Percentiles rank a stretch among this genome's conserved stretches.
Evolutionary conservation across 345 rosid genomes (phyloP).

Genomic region (Salix purpurea): DNA sequence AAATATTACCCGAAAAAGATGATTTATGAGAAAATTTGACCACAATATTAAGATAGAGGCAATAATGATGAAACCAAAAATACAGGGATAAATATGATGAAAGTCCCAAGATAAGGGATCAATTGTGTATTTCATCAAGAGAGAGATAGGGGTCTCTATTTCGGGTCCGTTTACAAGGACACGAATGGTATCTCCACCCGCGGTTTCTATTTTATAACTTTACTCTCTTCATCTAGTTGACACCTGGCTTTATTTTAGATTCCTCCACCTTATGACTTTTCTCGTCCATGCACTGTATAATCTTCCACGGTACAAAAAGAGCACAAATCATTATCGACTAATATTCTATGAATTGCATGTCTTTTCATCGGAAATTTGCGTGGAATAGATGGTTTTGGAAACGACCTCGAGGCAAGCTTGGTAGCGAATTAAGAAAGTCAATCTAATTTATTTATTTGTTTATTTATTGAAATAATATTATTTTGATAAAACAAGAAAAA

Average conservation of each 20-base stretch:
- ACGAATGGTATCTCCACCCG: slow-evolving; percentile 11
- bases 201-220: not conserved
- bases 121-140: not conserved
- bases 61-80: too few relatives aligned
- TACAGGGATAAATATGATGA: not conserved
- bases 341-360: too few relatives aligned
- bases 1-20: too few relatives aligned
- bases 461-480: too few relatives aligned
- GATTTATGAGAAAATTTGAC: too few relatives aligned
- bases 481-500: too few relatives aligned
- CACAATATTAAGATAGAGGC: too few relatives aligned
- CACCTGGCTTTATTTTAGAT: not conserved
- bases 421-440: too few relatives aligned
- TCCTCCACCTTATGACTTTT: not conserved
- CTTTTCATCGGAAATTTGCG: too few relatives aligned
- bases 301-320: not conserved
- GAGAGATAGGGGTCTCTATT: not conserved
- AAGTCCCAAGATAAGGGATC: not conserved
- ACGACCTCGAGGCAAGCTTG: too few relatives aligned
- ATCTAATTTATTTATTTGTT: too few relatives aligned
- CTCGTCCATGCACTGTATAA: not conserved
- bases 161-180: slow-evolving; percentile 5
- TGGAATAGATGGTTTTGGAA: too few relatives aligned
- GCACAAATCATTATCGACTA: not conserved
- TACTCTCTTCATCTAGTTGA: not conserved